Evolutionary conservation across 2,329 filamentous ascomycete species (phyloP).

Genomic region (Diaporthe citri): DNA sequence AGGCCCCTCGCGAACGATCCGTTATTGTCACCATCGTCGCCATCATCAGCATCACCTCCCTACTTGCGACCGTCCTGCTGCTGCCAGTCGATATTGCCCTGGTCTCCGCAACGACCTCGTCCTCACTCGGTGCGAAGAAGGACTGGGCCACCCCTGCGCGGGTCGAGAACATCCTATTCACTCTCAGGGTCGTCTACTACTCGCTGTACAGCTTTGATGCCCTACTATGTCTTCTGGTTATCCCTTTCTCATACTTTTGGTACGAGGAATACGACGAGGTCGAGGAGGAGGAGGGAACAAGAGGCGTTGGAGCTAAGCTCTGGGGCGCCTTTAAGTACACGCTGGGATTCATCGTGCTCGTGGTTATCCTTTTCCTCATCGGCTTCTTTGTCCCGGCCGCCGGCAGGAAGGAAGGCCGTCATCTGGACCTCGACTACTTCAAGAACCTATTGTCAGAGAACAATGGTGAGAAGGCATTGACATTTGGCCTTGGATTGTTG

Average conservation of each 20-base stretch:
- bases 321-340: constrained; percentile 94
- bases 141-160: constrained; percentile 91
- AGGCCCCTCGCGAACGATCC: constrained; percentile 88
- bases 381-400: constrained; percentile 94
- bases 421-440: constrained; percentile 92
- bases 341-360: constrained; percentile 82
- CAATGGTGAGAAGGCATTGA: constrained; percentile 91
- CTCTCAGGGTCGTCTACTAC: constrained; percentile 92
- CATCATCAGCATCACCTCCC: constrained; percentile 86
- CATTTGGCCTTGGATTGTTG: constrained; percentile 89
- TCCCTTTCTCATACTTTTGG: constrained; percentile 98
- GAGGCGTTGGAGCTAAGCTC: constrained; percentile 78
- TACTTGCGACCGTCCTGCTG: constrained; percentile 92
- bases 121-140: constrained; percentile 84
- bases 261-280: constrained; percentile 98
- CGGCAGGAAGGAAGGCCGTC: constrained; percentile 72
- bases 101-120: constrained; percentile 86
- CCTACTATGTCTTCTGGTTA: constrained; percentile 86
- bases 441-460: constrained; percentile 85
- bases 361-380: constrained; percentile 86
- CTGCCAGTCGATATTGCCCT: constrained; percentile 96
- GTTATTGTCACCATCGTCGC: constrained; percentile 85
- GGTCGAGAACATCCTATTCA: constrained; percentile 82
- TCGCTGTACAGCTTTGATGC: constrained; percentile 92
- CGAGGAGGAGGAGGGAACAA: constrained; percentile 82